Base-by-base conservation (phyloP, 805 yeast genomes). In the Myxozyma mucilagina region DNA sequence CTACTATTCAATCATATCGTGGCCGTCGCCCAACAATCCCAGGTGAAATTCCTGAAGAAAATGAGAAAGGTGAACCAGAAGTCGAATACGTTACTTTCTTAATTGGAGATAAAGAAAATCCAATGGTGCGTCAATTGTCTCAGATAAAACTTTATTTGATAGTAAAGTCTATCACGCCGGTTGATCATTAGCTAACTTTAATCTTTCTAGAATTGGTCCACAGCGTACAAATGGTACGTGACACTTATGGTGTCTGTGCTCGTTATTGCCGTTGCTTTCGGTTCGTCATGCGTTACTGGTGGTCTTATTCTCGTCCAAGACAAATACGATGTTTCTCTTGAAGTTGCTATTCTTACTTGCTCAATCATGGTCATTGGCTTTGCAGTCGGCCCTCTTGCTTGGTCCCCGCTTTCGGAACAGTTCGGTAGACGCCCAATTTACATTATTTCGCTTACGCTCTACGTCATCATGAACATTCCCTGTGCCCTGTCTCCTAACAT, bases 321-420 rank as follows among this genome's bases (percentile, higher is more conserved):
- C 13, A 80, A 84, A 68, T 90, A 80, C 73, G 75, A 84, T 63
- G 97, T 91, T 24, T 82, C 89, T 14, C 72, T 77, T 1, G 97
- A 89, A 73, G 97, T 90, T 20, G 84, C 97, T 9, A 86, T 84
- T 38, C 78, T 91, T 66, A 77, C 93, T 0, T 89, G 92, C 66
- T 89, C 97, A 0, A 75, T 91, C 39, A 90, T 90, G 96, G 97
- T 91, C 54, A 71, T 89, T 31, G 97, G 97, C 6, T 90, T 91
- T 71, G 81, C 92, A 29, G 80, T 90, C 34, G 97, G 97, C 47
- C 97, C 97, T 0, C 77, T 91, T 65, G 66, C 90, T 29, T 91
- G 96, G 96, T 89, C 96, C 13, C 97, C 97, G 10, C 76, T 90
- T 42, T 83, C 90, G 35, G 97, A 91, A 75, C 85, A 86, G 69